Evolutionary conservation across 768 basidiomycete species (phyloP).

Genomic region (Thelephora ganbajun): DNA sequence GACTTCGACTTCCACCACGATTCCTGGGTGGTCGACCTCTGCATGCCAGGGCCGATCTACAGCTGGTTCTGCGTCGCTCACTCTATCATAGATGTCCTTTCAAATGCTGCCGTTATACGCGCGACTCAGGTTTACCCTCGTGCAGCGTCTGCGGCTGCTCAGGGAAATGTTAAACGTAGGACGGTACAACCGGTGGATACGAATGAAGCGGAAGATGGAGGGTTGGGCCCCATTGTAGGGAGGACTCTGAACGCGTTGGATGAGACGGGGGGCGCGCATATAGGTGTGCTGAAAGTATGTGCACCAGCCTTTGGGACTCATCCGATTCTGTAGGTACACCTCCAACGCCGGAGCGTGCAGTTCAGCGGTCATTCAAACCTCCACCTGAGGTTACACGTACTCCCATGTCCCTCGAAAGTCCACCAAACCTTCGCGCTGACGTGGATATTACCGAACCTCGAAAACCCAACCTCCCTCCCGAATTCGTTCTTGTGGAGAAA

Average conservation of each 20-base stretch:
- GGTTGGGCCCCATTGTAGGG: no score
- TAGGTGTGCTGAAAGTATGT: neutral
- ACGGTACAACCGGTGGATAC: neutral
- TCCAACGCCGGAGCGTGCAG: no score
- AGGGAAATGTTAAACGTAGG: slow-evolving; percentile 13
- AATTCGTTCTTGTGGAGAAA: no score
- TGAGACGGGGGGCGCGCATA: no score
- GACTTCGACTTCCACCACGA: neutral
- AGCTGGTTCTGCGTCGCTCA: slow-evolving; percentile 61
- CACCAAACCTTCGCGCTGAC: no score
- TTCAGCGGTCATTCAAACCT: no score
- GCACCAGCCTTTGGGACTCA: neutral
- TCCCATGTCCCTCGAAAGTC: no score
- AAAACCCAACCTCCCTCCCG: no score
- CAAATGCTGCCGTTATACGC: slow-evolving; percentile 48
- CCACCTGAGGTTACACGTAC: no score
- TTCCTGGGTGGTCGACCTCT: slow-evolving; percentile 19
- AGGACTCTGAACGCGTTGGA: no score
- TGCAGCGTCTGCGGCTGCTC: slow-evolving; percentile 1
- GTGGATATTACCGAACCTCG: no score
- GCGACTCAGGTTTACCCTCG: slow-evolving; percentile 19
- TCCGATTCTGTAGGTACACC: slow-evolving; percentile 8
- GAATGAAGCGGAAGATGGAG: neutral
- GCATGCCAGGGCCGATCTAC: slow-evolving; percentile 54
- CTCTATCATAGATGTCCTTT: slow-evolving; percentile 43